Base-by-base conservation (phyloP, 2,329 filamentous ascomycete genomes). In the Chrysoporthe puriensis region DNA sequence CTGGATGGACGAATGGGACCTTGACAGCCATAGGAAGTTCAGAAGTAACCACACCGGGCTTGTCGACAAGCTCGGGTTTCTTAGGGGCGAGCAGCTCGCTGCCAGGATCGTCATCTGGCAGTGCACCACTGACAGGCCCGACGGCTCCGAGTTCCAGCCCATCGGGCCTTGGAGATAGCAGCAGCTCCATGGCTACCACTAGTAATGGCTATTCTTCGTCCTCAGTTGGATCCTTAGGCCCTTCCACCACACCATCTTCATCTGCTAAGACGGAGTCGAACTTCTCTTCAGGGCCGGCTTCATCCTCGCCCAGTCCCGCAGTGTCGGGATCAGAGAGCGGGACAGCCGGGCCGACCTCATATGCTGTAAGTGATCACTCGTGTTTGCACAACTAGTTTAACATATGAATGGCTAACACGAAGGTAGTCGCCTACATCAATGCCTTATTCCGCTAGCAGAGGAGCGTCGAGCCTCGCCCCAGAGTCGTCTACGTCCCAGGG, bases 321-420 rank as follows among this genome's bases (percentile, higher is more conserved):
- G 52, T 63, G 4, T 63, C 66, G 14, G 16, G 34, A 14, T 34
- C 54, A 36, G 54, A 40, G 16, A 57, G 16, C 34, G 54, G 9
- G 3, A 34, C 54, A 57, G 32, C 16, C 18, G 16, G 9, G 34
- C n/a, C 61, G 26, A 60, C 59, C 32, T 63, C 63, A 11, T 56
- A 36, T 26, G 13, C 61, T 18, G 67, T 69, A 50, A 67, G 67
- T 62, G 36, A 9, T 6, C 11, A 42, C 11, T 13, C 9, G 42
- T 13, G 21, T n/a, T 13, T 14, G 36, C 32, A n/a, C 32, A 8
- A 4, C 21, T 2, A 4, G 3, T 32, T 16, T 43, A 6, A 42
- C 18, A 43, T 11, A 50, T 36, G 5, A 9, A 18, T 52, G 61
- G 26, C 16, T 6, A 9, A 32, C 16, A 50, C 67, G 63, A 42